Evolutionary conservation across 176 grass and related monocot species (phyloP).

Genomic region (Coix lacrymajobi): DNA sequence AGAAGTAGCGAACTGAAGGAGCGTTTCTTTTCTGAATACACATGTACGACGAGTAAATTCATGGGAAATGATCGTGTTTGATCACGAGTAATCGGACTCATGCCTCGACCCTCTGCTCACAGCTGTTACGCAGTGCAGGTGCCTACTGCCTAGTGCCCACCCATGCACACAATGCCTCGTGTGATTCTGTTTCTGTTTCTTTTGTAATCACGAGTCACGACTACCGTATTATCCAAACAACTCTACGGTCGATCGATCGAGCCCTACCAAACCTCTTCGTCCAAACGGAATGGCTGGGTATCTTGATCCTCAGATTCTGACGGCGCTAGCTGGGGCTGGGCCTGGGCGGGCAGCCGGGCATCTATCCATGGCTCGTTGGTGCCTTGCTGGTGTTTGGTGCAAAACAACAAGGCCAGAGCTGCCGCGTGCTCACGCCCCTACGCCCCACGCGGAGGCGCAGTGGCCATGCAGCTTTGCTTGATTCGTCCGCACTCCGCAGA

Average conservation of each 20-base stretch:
- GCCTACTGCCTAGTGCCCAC: neutral
- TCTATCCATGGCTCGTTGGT: too few relatives aligned
- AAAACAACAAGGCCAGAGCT: constrained; percentile 2
- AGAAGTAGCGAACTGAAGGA: neutral
- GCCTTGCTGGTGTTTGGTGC: constrained; percentile 14
- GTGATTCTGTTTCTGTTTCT: neutral
- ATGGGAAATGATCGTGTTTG: neutral
- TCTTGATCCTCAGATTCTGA: constrained; percentile 8
- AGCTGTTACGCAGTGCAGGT: neutral
- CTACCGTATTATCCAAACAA: neutral
- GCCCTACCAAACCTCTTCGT: neutral
- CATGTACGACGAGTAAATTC: neutral
- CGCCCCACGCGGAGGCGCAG: constrained; percentile 1
- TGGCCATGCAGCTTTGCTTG: neutral
- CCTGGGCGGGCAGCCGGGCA: too few relatives aligned
- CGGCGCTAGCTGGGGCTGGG: neutral
- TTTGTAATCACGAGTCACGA: neutral
- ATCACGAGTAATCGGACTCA: neutral
- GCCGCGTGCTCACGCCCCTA: too few relatives aligned
- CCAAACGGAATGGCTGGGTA: neutral
- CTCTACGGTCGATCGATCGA: constrained; percentile 7
- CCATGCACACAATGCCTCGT: neutral
- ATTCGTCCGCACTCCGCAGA: neutral
- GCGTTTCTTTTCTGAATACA: neutral
- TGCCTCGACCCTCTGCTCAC: neutral